Evolutionary conservation across 2,329 filamentous ascomycete species (phyloP).

Genomic region (Cadophora malorum): DNA sequence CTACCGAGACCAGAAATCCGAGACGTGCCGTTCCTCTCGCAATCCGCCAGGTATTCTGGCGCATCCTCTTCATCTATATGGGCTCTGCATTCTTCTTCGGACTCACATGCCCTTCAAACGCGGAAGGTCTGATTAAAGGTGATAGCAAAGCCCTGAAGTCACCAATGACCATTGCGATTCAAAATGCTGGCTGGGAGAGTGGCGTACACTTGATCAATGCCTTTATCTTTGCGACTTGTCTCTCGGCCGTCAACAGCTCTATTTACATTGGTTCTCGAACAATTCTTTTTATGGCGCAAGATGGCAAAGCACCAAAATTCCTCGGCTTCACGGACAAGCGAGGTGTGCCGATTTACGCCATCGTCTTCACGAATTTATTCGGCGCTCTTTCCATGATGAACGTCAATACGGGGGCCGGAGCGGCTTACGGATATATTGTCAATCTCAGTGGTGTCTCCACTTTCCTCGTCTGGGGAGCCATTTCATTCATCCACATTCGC

Average conservation of each 20-base stretch:
- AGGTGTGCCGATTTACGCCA: conserved; percentile 65
- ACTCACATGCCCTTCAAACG: conserved; percentile 74
- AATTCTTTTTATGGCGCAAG: conserved; percentile 76
- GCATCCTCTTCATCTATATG: conserved; percentile 86
- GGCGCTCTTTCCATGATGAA: conserved; percentile 80
- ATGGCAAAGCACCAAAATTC: conserved; percentile 72
- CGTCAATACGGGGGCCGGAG: conserved; percentile 67
- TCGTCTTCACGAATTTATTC: conserved; percentile 73
- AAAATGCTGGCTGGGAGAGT: conserved; percentile 74
- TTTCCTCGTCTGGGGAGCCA: conserved; percentile 74
- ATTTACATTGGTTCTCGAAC: conserved; percentile 81
- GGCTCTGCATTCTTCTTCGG: conserved; percentile 77
- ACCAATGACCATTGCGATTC: conserved; percentile 76
- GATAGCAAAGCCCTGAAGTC: conserved; percentile 69
- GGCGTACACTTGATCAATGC: conserved; percentile 81
- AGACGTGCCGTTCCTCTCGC: conserved; percentile 59
- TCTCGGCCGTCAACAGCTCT: conserved; percentile 75
- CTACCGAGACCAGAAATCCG: conserved; percentile 59
- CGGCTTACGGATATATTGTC: conserved; percentile 73
- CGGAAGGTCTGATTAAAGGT: conserved; percentile 66
- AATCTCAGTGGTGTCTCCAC: conserved; percentile 74
- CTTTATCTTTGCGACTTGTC: conserved; percentile 75
- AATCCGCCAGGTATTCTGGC: conserved; percentile 93
- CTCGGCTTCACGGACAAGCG: conserved; percentile 70
- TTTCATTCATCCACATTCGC: conserved; percentile 74